A percentile compares a stretch with the other conserved stretches of the same genome.
Evolutionary conservation across 352 stramenopile genomes (phyloP).

Genomic region (Pythium oligandrum): DNA sequence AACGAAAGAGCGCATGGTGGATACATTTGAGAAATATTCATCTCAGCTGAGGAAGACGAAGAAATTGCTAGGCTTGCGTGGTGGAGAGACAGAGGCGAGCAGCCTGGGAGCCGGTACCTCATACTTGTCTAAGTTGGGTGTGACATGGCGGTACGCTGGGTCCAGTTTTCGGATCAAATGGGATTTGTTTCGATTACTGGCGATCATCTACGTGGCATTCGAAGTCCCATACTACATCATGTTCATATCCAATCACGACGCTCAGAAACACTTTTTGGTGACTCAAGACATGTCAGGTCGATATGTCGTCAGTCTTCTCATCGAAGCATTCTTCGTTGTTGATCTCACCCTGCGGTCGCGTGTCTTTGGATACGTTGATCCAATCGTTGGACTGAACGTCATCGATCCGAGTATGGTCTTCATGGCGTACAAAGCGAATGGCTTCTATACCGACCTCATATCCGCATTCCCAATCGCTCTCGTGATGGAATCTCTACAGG

Average conservation of each 20-base stretch:
- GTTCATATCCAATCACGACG: slow-evolving; percentile 52
- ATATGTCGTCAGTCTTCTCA: slow-evolving; percentile 28
- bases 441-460: slow-evolving; percentile 51
- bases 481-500: slow-evolving; percentile 35
- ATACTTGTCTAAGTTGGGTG: too few species aligned
- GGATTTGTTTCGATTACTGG: slow-evolving; percentile 38
- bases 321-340: slow-evolving; percentile 49
- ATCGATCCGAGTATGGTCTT: slow-evolving; percentile 57
- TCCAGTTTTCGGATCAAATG: slow-evolving; percentile 51
- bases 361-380: slow-evolving; percentile 54
- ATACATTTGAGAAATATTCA: slow-evolving; percentile 46
- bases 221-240: slow-evolving; percentile 69
- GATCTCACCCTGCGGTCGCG: slow-evolving; percentile 46
- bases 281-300: slow-evolving; percentile 23
- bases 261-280: slow-evolving; percentile 38
- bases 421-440: slow-evolving; percentile 42
- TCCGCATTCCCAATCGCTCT: slow-evolving; percentile 41
- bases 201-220: slow-evolving; percentile 48
- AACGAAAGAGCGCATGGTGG: slow-evolving; percentile 29
- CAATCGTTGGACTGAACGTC: slow-evolving; percentile 50
- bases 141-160: slow-evolving; percentile 35
- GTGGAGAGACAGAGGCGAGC: slow-evolving; percentile 10
- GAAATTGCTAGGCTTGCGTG: slow-evolving; percentile 55
- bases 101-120: background rate
- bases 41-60: slow-evolving; percentile 73